A percentile compares a stretch with the other conserved stretches of the same genome.
phyloP scores from a whole-genome alignment of 805 yeast species.

The Yamadazyma scolyti region DNA sequence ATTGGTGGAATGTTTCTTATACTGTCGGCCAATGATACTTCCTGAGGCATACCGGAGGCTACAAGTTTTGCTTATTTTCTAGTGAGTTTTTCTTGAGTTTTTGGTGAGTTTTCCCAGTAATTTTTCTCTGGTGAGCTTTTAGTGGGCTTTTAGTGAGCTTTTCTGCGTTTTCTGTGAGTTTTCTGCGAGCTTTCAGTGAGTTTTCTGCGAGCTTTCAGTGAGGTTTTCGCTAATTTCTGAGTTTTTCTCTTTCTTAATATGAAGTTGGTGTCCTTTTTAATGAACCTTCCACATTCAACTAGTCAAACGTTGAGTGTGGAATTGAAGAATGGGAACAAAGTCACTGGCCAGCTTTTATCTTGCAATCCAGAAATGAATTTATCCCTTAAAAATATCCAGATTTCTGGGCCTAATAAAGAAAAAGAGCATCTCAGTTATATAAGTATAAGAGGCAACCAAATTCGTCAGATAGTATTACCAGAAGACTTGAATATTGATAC shows the following conservation, averaged over 20 bases:
- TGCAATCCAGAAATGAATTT: constrained; percentile 93
- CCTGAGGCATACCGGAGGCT: constrained; percentile 1
- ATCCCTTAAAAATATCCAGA: constrained; percentile 71
- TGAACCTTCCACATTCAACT: constrained; percentile 62
- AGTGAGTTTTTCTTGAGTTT: too few species aligned
- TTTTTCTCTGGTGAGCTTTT: too few species aligned
- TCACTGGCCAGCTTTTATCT: constrained; percentile 78
- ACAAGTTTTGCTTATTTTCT: too few species aligned
- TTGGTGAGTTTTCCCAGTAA: too few species aligned
- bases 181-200: too few species aligned
- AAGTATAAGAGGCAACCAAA: constrained; percentile 84
- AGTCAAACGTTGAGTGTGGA: constrained; percentile 89
- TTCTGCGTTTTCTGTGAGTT: too few species aligned
- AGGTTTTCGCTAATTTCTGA: too few species aligned
- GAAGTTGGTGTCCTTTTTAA: constrained; percentile 74
- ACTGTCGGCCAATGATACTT: constrained; percentile 8
- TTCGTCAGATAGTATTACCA: constrained; percentile 78
- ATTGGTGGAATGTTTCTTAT: constrained; percentile 51
- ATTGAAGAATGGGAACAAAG: constrained; percentile 83
- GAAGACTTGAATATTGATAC: constrained; percentile 77
- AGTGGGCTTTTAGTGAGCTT: too few species aligned
- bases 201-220: too few species aligned
- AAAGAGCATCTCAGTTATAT: constrained; percentile 72
- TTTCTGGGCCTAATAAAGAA: constrained; percentile 68
- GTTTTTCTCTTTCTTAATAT: constrained; percentile 19